A percentile compares a stretch with the other conserved stretches of the same genome.
Evolutionary conservation across 129 eudicot genomes (phyloP).

Genomic region (Artemisia argyi): DNA sequence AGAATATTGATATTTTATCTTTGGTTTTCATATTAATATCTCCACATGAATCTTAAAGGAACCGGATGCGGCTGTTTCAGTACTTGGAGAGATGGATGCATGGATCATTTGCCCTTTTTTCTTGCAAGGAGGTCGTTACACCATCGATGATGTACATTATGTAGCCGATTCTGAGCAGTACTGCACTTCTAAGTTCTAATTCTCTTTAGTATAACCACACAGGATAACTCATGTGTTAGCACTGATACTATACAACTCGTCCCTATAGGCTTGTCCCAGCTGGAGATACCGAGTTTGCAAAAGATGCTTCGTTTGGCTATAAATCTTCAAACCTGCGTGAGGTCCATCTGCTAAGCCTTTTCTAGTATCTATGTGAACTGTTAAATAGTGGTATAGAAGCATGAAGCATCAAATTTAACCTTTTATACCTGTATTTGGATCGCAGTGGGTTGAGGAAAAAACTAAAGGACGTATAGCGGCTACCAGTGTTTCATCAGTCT

Average conservation of each 20-base stretch:
- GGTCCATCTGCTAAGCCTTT: conserved; percentile 42
- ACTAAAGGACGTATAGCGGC: conserved; percentile 77
- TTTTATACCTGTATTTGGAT: conserved; percentile 16
- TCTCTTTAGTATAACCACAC: conserved; percentile 4
- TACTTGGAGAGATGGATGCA: conserved; percentile 96
- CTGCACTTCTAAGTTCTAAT: conserved; percentile 13
- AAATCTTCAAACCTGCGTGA: conserved; percentile 90
- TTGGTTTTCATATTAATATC: conserved; percentile 1
- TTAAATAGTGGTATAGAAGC: not conserved
- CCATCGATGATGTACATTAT: conserved; percentile 86
- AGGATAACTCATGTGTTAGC: conserved; percentile 11
- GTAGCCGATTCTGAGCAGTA: conserved; percentile 93
- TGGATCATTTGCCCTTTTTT: conserved; percentile 98
- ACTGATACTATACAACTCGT: conserved; percentile 21
- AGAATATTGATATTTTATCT: conserved; percentile 10
- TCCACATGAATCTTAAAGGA: conserved; percentile 51
- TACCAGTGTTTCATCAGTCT: conserved; percentile 75
- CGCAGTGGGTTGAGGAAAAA: conserved; percentile 99
- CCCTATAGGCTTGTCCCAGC: conserved; percentile 84
- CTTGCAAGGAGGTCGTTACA: conserved; percentile 96
- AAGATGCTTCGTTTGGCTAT: conserved; percentile 98
- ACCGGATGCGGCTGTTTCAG: conserved; percentile 93
- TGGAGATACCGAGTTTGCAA: conserved; percentile 98
- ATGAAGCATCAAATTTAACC: not conserved
- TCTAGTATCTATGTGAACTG: not conserved